Evolutionary conservation across 257 asterid species (phyloP), one percentile per base, ranked within the genome.

Genomic region (Solanum appendiculatum): DNA sequence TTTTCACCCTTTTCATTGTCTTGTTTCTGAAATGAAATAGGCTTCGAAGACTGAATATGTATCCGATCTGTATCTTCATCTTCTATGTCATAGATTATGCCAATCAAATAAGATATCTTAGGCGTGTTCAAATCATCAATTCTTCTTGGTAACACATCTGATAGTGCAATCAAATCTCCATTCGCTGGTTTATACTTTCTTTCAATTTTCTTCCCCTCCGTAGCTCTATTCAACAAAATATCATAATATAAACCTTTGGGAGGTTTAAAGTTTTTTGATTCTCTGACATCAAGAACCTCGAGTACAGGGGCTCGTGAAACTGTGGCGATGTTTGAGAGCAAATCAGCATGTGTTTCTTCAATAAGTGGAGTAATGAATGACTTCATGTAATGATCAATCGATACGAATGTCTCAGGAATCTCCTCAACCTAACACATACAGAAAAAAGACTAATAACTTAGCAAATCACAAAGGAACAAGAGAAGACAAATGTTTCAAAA

Each of bases 331-430:
- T 54, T 89, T 25, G 96, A 93, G 83, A 72, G 90, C 20, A 92
- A 78, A 85, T 90, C 64, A 56, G 25, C 25, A 20, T 56, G 64
- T 56, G 64, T 56, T 56, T 56, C 64, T 56, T 56, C 64, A n/a
- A 92, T 29, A 6, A 93, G 93, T 14, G 93, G 94, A 46, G 36
- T 15, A 16, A 87, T 34, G 51, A 93, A 93, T 46, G 94, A 91
- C 29, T 58, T 68, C 46, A 89, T 54, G 89, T 92, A 93, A 18
- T 89, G 85, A 4, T 85, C 25, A 3, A 86, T 60, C 5, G 92
- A 91, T 25, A 74, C 37, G 73, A 92, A 91, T 3, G 88, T 90
- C 14, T 85, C 69, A 0, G 92, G 91, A 37, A 91, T 91, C 66
- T 6, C 60, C 6, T 83, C 54, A 11, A 92, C 94, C 94, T 92